Percentiles rank a stretch among this genome's conserved stretches.
phyloP scores from a whole-genome alignment of 129 eudicot species.

The Tanacetum coccineum region DNA sequence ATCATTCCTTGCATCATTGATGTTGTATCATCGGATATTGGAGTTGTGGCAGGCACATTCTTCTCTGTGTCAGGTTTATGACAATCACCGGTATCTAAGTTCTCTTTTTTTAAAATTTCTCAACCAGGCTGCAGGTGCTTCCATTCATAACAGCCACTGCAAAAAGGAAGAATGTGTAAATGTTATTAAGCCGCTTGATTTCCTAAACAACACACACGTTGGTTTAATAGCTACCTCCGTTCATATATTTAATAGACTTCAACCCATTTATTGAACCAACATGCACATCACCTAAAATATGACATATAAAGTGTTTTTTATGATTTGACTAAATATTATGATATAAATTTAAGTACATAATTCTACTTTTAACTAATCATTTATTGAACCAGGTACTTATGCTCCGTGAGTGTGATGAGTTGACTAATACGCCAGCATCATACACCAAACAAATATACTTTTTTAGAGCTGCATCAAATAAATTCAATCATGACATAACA shows the following conservation, averaged over 20 bases:
- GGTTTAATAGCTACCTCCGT: slow-evolving; percentile 63
- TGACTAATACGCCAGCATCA: neutral
- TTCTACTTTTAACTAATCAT: too few relatives aligned
- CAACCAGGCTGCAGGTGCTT: slow-evolving; percentile 90
- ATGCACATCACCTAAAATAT: slow-evolving; percentile 21
- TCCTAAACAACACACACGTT: slow-evolving; percentile 1
- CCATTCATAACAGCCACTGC: slow-evolving; percentile 76
- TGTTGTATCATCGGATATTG: slow-evolving; percentile 17
- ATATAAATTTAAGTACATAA: too few relatives aligned
- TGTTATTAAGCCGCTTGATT: neutral
- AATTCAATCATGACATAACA: neutral
- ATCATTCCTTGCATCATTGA: slow-evolving; percentile 1
- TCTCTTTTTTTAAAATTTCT: slow-evolving; percentile 75
- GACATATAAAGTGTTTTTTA: too few relatives aligned
- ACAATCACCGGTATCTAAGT: slow-evolving; percentile 33
- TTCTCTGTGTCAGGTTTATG: slow-evolving; percentile 29
- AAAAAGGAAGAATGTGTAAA: slow-evolving; percentile 8
- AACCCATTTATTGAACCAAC: slow-evolving; percentile 30
- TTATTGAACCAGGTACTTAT: too few relatives aligned
- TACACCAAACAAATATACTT: neutral
- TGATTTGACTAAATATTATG: too few relatives aligned
- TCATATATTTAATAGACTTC: slow-evolving; percentile 48
- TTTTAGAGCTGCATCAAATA: neutral
- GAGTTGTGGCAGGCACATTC: slow-evolving; percentile 23
- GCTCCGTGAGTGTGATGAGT: too few relatives aligned